phyloP scores from a whole-genome alignment of 2,329 filamentous ascomycete genomes.

The Clonostachys rhizophaga region DNA sequence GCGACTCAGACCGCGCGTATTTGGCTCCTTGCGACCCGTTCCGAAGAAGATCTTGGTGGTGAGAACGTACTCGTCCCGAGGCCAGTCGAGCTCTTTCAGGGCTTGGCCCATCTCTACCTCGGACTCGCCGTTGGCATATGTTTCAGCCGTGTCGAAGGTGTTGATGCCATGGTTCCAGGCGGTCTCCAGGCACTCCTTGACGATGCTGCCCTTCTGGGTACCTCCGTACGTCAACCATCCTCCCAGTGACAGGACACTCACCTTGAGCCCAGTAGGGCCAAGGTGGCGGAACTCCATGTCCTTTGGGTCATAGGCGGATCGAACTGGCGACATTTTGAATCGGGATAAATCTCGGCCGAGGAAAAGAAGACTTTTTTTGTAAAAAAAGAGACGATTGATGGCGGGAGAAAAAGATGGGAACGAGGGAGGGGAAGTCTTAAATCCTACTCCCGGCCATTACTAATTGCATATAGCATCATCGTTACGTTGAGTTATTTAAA shows the following conservation, averaged over 20 bases:
- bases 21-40: slow-evolving; percentile 57
- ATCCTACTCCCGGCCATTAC: no score
- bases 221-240: slow-evolving; percentile 73
- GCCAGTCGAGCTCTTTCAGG: slow-evolving; percentile 56
- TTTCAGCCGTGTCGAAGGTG: slow-evolving; percentile 59
- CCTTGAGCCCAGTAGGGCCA: slow-evolving; percentile 67
- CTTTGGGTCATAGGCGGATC: slow-evolving; percentile 23
- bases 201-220: slow-evolving; percentile 60
- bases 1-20: slow-evolving; percentile 62
- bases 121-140: slow-evolving; percentile 53
- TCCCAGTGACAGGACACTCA: slow-evolving; percentile 68
- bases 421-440: no score
- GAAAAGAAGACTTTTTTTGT: no score
- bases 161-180: slow-evolving; percentile 57
- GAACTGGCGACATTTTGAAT: no score
- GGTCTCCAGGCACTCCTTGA: slow-evolving; percentile 59
- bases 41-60: slow-evolving; percentile 48
- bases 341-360: no score
- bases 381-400: no score
- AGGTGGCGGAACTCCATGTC: slow-evolving; percentile 69
- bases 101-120: slow-evolving; percentile 60
- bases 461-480: no score
- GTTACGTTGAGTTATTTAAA: no score
- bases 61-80: slow-evolving; percentile 55
- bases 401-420: no score